Base-by-base conservation (phyloP, 2,329 filamentous ascomycete species). In the Colletotrichum sp. region DNA sequence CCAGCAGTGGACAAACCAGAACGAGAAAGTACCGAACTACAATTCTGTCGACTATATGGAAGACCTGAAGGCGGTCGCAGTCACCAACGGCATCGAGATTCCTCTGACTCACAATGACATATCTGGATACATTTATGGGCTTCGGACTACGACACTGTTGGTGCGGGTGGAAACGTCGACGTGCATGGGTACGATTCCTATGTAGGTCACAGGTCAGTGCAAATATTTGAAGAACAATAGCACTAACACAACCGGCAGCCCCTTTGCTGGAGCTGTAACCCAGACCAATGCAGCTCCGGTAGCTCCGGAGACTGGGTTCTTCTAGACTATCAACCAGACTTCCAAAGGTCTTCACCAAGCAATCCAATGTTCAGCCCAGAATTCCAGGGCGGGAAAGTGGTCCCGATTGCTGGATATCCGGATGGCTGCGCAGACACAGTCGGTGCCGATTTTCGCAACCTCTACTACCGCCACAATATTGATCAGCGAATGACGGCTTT, bases 61-160 rank as follows among this genome's bases (percentile, higher is more conserved):
- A 30, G 16, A 32, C 1, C 38, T 66, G 6, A 26, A 66, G 12
- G 9, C 91, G 67, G 86, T 94, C 60, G 91, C 94, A 38, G 86
- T 90, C 18, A 85, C 91, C 55, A 90, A 90, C 3, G 92, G 93
- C 2, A 90, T 95, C 58, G 87, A 93, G 2, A 90, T 95, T 0
- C 94, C 94, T 0, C 87, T 94, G n/a, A 92, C 95, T 68, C 93
- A 83, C 82, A 95, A 95, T 76, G 93, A 95, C 80, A 80, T 24
- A 79, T 89, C 2, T 70, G 38, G 38, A 66, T 28, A 15, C 38
- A 28, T 48, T n/a, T 66, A 8, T 66, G 64, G 64, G 52, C 38
- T n/a, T 52, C 70, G 15, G 76, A 75, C 30, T 73, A 75, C 32
- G 72, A 69, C 16, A 72, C 68, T 6, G 70, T 71, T 15, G 38